Percentiles rank a stretch among this genome's conserved stretches.
These are phyloP conservation scores for Yamadazyma epiphylla DNA, from an alignment of 1,139 yeast species.

Conservation along the genomic window DNA sequence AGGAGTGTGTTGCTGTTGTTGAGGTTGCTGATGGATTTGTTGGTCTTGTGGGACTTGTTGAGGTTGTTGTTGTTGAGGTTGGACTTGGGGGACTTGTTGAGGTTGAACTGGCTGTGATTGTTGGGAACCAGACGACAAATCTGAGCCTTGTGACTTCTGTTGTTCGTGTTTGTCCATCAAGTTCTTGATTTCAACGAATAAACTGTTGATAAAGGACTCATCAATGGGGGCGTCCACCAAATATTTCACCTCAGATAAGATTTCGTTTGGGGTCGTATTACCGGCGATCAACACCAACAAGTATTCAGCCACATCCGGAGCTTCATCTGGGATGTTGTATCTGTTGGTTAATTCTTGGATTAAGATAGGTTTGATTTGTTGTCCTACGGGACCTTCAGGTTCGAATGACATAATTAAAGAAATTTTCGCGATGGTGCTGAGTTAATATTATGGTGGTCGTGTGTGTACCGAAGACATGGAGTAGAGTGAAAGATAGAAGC, in stretches of 20 bases:
- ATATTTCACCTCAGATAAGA: constrained; percentile 59
- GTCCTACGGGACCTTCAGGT: constrained; percentile 42
- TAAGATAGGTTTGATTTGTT: constrained; percentile 32
- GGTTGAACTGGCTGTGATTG: constrained; percentile 10
- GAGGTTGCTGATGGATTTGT: constrained; percentile 4
- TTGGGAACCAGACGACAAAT: constrained; percentile 2
- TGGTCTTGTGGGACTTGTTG: constrained; percentile 8
- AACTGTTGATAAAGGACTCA: constrained; percentile 42
- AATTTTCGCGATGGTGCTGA: neutral
- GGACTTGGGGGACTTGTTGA: constrained; percentile 11
- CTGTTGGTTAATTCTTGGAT: constrained; percentile 34
- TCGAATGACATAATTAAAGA: constrained; percentile 29
- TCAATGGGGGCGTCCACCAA: constrained; percentile 65
- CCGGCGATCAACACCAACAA: constrained; percentile 71
- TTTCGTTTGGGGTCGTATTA: constrained; percentile 61
- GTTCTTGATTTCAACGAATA: constrained; percentile 53
- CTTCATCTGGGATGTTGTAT: constrained; percentile 52
- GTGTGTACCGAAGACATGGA: too few species aligned
- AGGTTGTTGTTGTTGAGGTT: constrained; percentile 10
- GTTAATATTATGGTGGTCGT: neutral
- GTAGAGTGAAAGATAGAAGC: too few species aligned
- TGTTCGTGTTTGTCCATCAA: constrained; percentile 20
- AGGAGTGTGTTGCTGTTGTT: constrained; percentile 3
- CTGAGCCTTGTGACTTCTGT: constrained; percentile 5
- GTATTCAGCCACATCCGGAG: constrained; percentile 77